A percentile compares a stretch with the other conserved stretches of the same genome.
phyloP scores from a whole-genome alignment of 2,329 filamentous ascomycete species.

The Monosporascus sp. region DNA sequence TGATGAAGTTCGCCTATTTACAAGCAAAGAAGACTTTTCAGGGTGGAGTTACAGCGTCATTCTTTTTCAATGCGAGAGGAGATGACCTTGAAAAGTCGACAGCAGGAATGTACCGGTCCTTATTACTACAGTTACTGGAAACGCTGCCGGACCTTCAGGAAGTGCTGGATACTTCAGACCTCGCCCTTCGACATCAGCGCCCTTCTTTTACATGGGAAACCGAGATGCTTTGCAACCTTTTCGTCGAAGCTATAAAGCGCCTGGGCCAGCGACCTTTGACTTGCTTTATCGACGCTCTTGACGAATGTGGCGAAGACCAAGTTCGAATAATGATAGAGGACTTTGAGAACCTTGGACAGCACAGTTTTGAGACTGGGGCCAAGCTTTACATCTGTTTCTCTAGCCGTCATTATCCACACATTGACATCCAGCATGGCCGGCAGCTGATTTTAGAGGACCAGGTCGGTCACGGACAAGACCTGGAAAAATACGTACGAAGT shows the following conservation, averaged over 20 bases:
- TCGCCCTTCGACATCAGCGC: too few species aligned
- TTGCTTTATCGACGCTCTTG: conserved; percentile 9
- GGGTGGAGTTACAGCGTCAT: conserved; percentile 21
- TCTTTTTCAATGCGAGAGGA: conserved; percentile 46
- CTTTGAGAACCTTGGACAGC: conserved; percentile 4
- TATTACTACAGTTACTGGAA: conserved; percentile 39
- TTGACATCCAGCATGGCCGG: conserved; percentile 23
- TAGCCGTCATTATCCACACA: conserved; percentile 37
- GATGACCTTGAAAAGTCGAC: conserved; percentile 36
- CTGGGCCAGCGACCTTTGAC: too few species aligned
- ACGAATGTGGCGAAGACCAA: conserved; percentile 8
- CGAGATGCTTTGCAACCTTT: too few species aligned
- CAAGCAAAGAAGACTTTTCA: conserved; percentile 4
- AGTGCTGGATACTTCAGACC: conserved; percentile 16
- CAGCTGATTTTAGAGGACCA: conserved; percentile 21
- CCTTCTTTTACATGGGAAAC: too few species aligned
- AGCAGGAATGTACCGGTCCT: conserved; percentile 40
- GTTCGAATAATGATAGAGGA: conserved; percentile 7
- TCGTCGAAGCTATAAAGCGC: too few species aligned
- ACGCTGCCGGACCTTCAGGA: conserved; percentile 23
- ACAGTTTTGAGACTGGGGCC: background rate
- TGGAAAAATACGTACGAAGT: conserved; percentile 22
- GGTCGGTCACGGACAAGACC: conserved; percentile 18
- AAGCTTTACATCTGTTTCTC: conserved; percentile 9
- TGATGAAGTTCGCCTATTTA: too few species aligned